Percentiles rank a stretch among this genome's conserved stretches.
phyloP scores from a whole-genome alignment of 805 yeast genomes.

The Wickerhamomyces rabaulensis region DNA sequence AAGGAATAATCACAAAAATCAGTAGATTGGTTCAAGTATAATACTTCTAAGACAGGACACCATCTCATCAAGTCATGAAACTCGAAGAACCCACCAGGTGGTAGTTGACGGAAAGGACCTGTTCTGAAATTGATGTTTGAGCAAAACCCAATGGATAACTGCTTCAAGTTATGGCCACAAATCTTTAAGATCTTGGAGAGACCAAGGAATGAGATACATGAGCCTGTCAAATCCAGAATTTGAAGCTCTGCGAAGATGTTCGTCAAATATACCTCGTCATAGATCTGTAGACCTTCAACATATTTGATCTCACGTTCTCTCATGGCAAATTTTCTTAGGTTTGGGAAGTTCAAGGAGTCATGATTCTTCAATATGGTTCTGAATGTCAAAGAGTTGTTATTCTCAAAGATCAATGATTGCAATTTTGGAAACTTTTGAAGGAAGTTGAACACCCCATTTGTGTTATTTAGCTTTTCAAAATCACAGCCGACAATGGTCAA shows the following conservation, averaged over 20 bases:
- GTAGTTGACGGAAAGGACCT: slow-evolving; percentile 8
- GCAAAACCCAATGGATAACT: slow-evolving; percentile 19
- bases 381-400: slow-evolving; percentile 16
- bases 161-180: slow-evolving; percentile 10
- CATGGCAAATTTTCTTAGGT: slow-evolving; percentile 12
- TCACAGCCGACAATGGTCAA: slow-evolving; percentile 20
- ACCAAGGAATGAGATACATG: slow-evolving; percentile 20
- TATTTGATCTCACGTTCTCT: slow-evolving; percentile 16
- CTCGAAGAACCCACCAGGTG: slow-evolving; percentile 14
- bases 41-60: slow-evolving; percentile 13
- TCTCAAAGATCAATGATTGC: slow-evolving; percentile 17
- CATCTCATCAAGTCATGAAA: slow-evolving; percentile 15
- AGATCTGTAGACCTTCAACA: slow-evolving; percentile 11
- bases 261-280: slow-evolving; percentile 8
- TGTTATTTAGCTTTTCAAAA: slow-evolving; percentile 10
- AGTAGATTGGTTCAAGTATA: slow-evolving; percentile 20
- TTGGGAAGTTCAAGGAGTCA: slow-evolving; percentile 13
- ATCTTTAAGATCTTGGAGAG: slow-evolving; percentile 10
- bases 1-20: slow-evolving; percentile 21
- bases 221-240: slow-evolving; percentile 19
- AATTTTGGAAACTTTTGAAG: slow-evolving; percentile 15
- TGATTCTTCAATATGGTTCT: slow-evolving; percentile 12
- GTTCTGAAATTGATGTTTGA: slow-evolving; percentile 16
- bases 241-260: slow-evolving; percentile 12
- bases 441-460: slow-evolving; percentile 19